A percentile compares a stretch with the other conserved stretches of the same genome.
phyloP scores from a whole-genome alignment of 1,284 basidiomycete genomes.

The Hortiboletus rubellus region DNA sequence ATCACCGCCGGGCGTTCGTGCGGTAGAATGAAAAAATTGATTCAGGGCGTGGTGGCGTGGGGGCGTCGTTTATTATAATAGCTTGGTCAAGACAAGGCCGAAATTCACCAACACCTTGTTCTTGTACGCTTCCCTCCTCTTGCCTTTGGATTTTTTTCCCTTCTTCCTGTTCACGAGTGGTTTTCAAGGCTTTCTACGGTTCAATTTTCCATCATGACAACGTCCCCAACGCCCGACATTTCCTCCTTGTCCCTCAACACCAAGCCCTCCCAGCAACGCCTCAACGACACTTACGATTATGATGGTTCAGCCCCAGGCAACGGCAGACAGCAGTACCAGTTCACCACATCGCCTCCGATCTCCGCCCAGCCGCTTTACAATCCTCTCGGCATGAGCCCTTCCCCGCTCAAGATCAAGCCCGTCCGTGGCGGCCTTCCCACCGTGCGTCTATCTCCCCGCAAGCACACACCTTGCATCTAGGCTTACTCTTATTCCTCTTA shows the following conservation, averaged over 20 bases:
- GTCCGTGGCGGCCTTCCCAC: constrained; percentile 66
- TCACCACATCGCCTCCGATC: constrained; percentile 64
- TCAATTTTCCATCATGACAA: constrained; percentile 61
- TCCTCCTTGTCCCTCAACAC: constrained; percentile 69
- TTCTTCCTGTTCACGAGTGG: constrained; percentile 22
- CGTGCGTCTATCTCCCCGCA: constrained; percentile 46
- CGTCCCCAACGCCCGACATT: constrained; percentile 71
- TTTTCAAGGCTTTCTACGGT: constrained; percentile 15
- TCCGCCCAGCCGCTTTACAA: constrained; percentile 64
- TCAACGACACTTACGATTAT: constrained; percentile 83
- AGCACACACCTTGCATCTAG: constrained; percentile 3
- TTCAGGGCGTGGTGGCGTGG: constrained; percentile 34
- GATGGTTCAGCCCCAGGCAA: constrained; percentile 54
- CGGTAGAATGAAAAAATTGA: constrained; percentile 1
- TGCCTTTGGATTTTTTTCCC: constrained; percentile 4
- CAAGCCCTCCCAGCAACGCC: constrained; percentile 63
- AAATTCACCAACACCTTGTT: constrained; percentile 3
- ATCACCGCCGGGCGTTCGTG: constrained; percentile 13
- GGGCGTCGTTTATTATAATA: constrained; percentile 17
- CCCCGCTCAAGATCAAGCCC: constrained; percentile 73
- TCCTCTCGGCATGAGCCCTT: constrained; percentile 59
- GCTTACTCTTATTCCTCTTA: constrained; percentile 33
- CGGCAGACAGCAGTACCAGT: constrained; percentile 62
- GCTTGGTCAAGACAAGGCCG: constrained; percentile 15
- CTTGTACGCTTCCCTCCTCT: constrained; percentile 15